Base-by-base conservation (phyloP, 192 early-diverging fungal genomes). In the Pilobolus umbonatus region DNA sequence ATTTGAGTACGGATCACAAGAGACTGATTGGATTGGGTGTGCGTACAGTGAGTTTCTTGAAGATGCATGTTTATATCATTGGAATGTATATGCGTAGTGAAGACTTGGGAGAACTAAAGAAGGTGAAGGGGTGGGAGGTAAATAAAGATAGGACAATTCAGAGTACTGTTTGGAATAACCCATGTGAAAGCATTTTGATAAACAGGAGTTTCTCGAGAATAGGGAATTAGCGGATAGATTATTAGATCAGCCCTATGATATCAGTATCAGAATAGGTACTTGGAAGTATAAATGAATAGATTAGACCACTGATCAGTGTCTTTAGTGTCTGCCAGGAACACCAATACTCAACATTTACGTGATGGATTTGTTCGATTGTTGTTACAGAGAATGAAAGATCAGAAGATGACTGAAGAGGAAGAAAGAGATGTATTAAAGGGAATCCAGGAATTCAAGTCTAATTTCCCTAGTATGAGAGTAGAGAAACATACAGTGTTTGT, bases 281-380 rank as follows among this genome's bases (percentile, higher is more conserved):
- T 42, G 31, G 8, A 47, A 56, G 4, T 59, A 61, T 21, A 57
- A 39, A 47, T 53, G 47, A 53, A 40, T 26, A 40, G 14, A 52
- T 64, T 4, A 57, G 52, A 5, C 46, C 60, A n/a, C n/a, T n/a
- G 38, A 31, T 57, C 50, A 31, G 58, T 22, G 22, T 60, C 17
- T 49, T 32, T 62, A 60, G 78, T 65, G 0, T 78, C 81, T 28
- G 71, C 71, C 22, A 61, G 67, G 28, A 53, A 71, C 24, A 80
- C 81, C 1, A 75, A 75, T 38, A 76, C 71, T 0, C 74, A 72
- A 17, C 81, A 83, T 63, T 52, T 83, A n/a, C 69, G 81, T 4
- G 81, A 83, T 57, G 81, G 81, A 0, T 83, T 83, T 42, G 69
- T 76, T 4, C 60, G 73, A 1, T 60, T 71, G 14, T 56, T 83